A percentile compares a stretch with the other conserved stretches of the same genome.
phyloP scores from a whole-genome alignment of 2,329 filamentous ascomycete genomes.

The Cordyceps cicadae region DNA sequence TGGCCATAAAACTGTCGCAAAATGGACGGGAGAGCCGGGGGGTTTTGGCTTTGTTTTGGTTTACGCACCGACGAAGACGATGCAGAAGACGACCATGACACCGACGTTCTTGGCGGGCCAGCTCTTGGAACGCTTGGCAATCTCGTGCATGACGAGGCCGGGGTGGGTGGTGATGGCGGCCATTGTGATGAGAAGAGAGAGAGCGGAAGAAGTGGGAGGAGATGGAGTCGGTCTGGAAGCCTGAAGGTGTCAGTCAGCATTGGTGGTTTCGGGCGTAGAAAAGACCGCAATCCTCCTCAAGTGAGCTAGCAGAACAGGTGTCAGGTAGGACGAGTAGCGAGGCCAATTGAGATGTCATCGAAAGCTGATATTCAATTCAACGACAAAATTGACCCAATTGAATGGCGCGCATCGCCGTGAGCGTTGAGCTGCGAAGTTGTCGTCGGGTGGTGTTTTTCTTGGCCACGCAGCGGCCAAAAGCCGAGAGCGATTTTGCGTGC shows the following conservation, averaged over 20 bases:
- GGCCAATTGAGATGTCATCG: neutral
- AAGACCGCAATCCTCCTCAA: constrained; percentile 3
- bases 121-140: constrained; percentile 32
- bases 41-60: too few relatives aligned
- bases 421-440: neutral
- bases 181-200: constrained; percentile 27
- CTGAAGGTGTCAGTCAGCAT: neutral
- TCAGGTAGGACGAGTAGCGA: neutral
- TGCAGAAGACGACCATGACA: constrained; percentile 36
- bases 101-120: constrained; percentile 31
- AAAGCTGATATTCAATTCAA: neutral
- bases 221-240: neutral
- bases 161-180: constrained; percentile 33
- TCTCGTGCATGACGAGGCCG: constrained; percentile 29
- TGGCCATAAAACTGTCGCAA: neutral
- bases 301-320: neutral
- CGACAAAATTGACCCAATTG: neutral
- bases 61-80: constrained; percentile 32
- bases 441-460: neutral
- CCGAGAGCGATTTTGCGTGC: neutral
- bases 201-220: constrained; percentile 6
- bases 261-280: neutral
- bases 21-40: neutral
- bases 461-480: neutral
- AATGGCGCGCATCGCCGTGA: neutral